phyloP scores from a whole-genome alignment of 495 filamentous ascomycete genomes.

The Amorphotheca resinae region DNA sequence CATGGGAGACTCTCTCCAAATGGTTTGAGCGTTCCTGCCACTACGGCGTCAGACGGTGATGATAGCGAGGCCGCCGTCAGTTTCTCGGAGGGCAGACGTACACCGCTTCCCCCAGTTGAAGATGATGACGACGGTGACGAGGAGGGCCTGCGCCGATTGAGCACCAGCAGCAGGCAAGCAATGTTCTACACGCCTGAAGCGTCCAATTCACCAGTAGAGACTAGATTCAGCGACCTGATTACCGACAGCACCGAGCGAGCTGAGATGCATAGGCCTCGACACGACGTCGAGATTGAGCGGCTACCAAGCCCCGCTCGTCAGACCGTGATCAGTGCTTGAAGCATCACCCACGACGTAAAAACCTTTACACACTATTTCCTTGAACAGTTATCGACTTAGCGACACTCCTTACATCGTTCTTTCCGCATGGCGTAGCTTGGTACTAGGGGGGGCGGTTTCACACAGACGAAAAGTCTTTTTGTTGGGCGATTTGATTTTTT shows the following conservation, averaged over 20 bases:
- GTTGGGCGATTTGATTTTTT: no score
- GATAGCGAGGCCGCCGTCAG: constrained; percentile 44
- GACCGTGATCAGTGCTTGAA: background rate
- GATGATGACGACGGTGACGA: constrained; percentile 23
- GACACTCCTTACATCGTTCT: no score
- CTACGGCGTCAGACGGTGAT: constrained; percentile 34
- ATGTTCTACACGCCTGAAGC: constrained; percentile 20
- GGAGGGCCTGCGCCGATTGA: background rate
- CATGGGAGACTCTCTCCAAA: constrained; percentile 30
- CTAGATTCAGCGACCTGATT: background rate
- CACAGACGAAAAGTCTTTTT: no score
- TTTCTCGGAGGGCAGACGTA: constrained; percentile 41
- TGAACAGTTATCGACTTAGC: no score
- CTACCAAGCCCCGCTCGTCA: background rate
- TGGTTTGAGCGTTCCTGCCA: constrained; percentile 24
- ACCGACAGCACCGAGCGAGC: background rate
- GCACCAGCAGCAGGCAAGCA: constrained; percentile 12
- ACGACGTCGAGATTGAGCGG: background rate
- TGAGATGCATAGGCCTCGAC: background rate
- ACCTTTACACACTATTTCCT: no score
- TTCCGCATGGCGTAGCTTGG: no score
- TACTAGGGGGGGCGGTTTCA: no score
- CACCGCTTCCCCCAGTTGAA: constrained; percentile 39
- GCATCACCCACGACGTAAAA: background rate
- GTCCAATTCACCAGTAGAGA: constrained; percentile 10